Conservation (phyloP, 2,329 filamentous ascomycete genomes). For the Basipetospora chlamydospora region DNA sequence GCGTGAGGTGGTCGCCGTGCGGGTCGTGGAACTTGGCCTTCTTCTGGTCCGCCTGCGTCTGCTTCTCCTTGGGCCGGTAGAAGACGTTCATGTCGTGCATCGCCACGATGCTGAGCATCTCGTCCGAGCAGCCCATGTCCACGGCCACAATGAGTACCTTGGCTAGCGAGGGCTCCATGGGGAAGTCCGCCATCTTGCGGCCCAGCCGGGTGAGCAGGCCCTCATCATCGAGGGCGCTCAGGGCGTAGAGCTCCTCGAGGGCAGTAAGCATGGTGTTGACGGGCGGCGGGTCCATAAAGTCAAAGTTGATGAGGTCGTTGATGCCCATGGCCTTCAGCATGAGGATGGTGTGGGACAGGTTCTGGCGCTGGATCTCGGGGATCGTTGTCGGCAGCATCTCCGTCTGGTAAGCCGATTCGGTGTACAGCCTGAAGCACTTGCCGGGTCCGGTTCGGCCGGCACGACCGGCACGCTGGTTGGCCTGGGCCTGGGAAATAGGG, state of each 20-base stretch:
- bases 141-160: conserved; percentile 84
- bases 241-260: conserved; percentile 83
- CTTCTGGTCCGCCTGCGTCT: conserved; percentile 90
- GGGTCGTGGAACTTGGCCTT: conserved; percentile 96
- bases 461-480: conserved; percentile 83
- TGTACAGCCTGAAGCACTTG: conserved; percentile 92
- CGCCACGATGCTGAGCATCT: conserved; percentile 84
- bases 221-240: conserved; percentile 88
- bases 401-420: conserved; percentile 84
- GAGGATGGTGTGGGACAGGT: conserved; percentile 80
- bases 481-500: conserved; percentile 91
- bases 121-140: conserved; percentile 79
- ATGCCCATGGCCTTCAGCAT: conserved; percentile 99
- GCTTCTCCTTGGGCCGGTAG: conserved; percentile 94
- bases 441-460: conserved; percentile 90
- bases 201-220: conserved; percentile 82
- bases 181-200: conserved; percentile 96
- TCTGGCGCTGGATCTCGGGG: conserved; percentile 91
- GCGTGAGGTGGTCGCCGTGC: conserved; percentile 81
- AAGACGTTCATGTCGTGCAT: conserved; percentile 88
- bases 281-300: conserved; percentile 97
- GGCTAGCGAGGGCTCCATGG: conserved; percentile 86
- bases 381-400: conserved; percentile 96
- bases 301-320: conserved; percentile 91
- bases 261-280: conserved; percentile 97